Base-by-base conservation (phyloP, 805 yeast species). In the Blastobotrys terrestris region DNA sequence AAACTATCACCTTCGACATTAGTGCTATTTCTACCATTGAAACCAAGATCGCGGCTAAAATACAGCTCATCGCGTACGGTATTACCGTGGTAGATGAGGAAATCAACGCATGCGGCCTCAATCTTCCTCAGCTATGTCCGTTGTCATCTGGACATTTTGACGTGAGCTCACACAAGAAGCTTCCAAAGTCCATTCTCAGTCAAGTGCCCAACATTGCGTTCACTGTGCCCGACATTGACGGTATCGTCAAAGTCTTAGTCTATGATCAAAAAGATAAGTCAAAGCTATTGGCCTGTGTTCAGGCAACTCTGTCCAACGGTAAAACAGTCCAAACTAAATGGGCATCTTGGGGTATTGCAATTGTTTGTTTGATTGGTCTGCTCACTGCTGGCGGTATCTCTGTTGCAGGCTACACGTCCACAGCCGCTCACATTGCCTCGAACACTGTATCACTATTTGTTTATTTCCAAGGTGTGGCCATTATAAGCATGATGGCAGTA, bases 341-440 rank as follows among this genome's bases (percentile, higher is more conserved):
- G 60, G 96, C 94, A 2, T 79, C 95, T 3, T 92, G 99, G 99
- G 96, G 96, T 7, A 85, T 94, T 60, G 98, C 97, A 2, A 91
- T 89, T 19, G 78, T 94, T 44, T 81, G 97, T 2, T 95, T 96
- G 48, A 67, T 88, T 45, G 98, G 98, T 55, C 78, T 94, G 48
- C 67, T 90, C 46, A 85, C 95, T 2, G 87, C 97, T 1, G 96
- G 96, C 20, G 78, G 89, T 52, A 82, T 89, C 39, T 87, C 96
- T 0, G 82, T 90, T 42, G 76, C 85, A 58, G 97, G 98, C 8
- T 94, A 91, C 67, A 83, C 94, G 16, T 81, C 84, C 55, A 92
- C 97, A 1, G 96, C 99, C 2, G 91, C 97, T 2, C 98, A 94
- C 67, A 90, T 94, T 64, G 96, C 97, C n/a, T 86, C 97, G 16